phyloP scores from a whole-genome alignment of 768 basidiomycete species.

The Butyriboletus loyo region DNA sequence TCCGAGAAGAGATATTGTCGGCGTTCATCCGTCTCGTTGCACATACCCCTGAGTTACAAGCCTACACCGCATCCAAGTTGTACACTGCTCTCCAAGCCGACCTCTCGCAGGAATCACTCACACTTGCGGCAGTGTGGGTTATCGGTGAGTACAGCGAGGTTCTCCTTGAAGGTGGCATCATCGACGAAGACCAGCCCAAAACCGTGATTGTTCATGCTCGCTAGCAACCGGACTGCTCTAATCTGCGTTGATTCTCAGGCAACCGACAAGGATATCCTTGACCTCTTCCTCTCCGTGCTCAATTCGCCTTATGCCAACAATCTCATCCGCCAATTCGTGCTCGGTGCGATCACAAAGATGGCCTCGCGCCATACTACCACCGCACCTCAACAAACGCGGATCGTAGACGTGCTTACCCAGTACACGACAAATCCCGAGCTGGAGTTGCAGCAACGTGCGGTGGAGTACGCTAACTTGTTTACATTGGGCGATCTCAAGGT shows the following conservation, averaged over 20 bases:
- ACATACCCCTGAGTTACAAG: slow-evolving; percentile 95
- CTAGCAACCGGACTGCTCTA: neutral
- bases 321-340: slow-evolving; percentile 87
- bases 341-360: slow-evolving; percentile 87
- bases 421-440: slow-evolving; percentile 89
- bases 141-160: slow-evolving; percentile 96
- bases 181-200: slow-evolving; percentile 71
- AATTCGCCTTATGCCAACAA: slow-evolving; percentile 94
- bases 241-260: slow-evolving; percentile 41
- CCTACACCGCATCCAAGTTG: slow-evolving; percentile 89
- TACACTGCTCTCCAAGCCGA: slow-evolving; percentile 85
- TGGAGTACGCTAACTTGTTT: slow-evolving; percentile 90
- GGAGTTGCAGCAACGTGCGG: slow-evolving; percentile 92
- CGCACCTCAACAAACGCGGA: slow-evolving; percentile 68
- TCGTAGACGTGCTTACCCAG: slow-evolving; percentile 70
- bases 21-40: slow-evolving; percentile 94
- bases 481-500: slow-evolving; percentile 67
- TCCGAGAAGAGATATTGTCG: slow-evolving; percentile 92
- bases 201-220: slow-evolving; percentile 43
- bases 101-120: slow-evolving; percentile 95
- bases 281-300: slow-evolving; percentile 81
- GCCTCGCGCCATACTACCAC: slow-evolving; percentile 74
- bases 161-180: slow-evolving; percentile 79
- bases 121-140: slow-evolving; percentile 91
- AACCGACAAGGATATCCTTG: slow-evolving; percentile 78